Evolutionary conservation across 306 rosid genomes (phyloP).

Genomic region (Parietaria judaica): DNA sequence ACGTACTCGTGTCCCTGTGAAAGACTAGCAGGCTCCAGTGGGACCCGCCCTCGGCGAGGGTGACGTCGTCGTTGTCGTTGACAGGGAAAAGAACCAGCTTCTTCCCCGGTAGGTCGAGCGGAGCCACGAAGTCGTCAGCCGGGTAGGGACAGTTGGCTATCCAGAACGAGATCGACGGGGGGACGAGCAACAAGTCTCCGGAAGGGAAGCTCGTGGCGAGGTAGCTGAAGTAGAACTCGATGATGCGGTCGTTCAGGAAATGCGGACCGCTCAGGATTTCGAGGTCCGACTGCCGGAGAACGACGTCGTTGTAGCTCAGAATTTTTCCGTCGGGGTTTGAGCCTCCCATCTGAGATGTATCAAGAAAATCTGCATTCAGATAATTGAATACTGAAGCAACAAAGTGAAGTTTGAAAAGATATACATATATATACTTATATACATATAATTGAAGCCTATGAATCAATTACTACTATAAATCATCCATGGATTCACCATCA

Average conservation of each 20-base stretch:
- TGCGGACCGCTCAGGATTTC: constrained; percentile 65
- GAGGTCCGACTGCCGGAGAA: constrained; percentile 66
- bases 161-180: constrained; percentile 88
- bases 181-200: constrained; percentile 47
- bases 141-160: constrained; percentile 47
- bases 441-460: no score
- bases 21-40: constrained; percentile 92
- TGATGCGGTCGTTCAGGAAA: constrained; percentile 72
- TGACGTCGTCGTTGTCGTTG: constrained; percentile 67
- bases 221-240: constrained; percentile 72
- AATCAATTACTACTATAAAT: no score
- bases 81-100: constrained; percentile 58
- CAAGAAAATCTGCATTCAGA: neutral
- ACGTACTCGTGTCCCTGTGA: constrained; percentile 42
- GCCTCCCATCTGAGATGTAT: constrained; percentile 32
- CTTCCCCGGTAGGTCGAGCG: constrained; percentile 53
- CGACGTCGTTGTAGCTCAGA: constrained; percentile 85
- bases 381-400: neutral
- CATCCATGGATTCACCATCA: no score
- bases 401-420: no score
- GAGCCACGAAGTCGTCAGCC: constrained; percentile 52
- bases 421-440: no score
- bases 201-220: constrained; percentile 43
- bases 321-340: constrained; percentile 53
- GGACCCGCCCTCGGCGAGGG: constrained; percentile 64